Conservation (phyloP, 2,329 filamentous ascomycete species). For the Chalaropsis ovoidea region DNA sequence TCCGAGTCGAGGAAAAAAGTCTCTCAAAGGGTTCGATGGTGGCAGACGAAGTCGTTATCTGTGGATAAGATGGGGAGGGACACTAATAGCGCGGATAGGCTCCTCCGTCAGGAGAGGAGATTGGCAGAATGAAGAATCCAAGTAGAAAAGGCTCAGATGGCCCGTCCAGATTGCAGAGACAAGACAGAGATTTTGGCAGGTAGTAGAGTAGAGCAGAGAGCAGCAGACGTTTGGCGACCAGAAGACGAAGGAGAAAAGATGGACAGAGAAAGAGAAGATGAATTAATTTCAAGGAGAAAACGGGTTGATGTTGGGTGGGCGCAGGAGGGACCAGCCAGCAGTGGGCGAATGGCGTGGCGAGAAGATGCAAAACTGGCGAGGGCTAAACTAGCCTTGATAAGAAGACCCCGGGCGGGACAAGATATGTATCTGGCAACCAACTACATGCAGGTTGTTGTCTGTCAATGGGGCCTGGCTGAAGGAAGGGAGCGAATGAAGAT, state of each 20-base stretch:
- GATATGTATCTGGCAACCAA: background rate
- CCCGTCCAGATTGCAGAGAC: background rate
- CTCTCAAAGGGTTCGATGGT: background rate
- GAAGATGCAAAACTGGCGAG: background rate
- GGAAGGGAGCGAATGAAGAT: background rate
- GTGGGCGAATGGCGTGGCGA: conserved; percentile 7
- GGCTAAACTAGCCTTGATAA: conserved; percentile 1
- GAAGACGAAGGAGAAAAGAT: background rate
- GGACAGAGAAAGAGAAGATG: background rate
- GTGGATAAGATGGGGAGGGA: background rate
- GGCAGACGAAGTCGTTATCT: background rate
- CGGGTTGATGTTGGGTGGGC: background rate
- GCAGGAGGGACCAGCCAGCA: background rate
- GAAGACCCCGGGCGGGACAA: background rate
- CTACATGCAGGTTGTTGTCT: background rate
- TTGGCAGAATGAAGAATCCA: background rate
- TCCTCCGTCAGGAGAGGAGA: background rate
- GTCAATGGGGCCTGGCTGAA: background rate
- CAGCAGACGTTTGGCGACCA: background rate
- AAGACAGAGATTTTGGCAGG: background rate
- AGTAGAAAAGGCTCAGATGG: conserved; percentile 2
- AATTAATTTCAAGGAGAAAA: background rate
- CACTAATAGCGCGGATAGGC: background rate
- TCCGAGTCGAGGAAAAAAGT: background rate
- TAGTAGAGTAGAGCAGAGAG: too few species aligned